phyloP scores from a whole-genome alignment of 306 rosid genomes.

The Citrullus amarus region DNA sequence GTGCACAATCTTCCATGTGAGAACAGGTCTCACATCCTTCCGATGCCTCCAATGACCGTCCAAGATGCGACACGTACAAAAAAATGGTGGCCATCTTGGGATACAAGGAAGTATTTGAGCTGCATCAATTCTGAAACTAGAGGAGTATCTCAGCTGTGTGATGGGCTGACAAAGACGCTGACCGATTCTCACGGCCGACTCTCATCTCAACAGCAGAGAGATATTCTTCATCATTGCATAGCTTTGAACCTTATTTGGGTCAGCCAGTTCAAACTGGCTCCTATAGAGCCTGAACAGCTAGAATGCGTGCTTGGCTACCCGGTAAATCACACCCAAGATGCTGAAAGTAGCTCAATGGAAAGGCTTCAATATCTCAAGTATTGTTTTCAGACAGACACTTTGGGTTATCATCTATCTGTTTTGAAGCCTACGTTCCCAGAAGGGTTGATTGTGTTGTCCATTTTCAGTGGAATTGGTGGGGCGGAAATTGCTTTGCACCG shows the following conservation, averaged over 20 bases:
- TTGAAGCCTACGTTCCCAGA: slow-evolving; percentile 52
- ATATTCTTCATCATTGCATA: slow-evolving; percentile 49
- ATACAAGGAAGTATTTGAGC: slow-evolving; percentile 58
- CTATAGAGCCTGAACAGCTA: slow-evolving; percentile 49
- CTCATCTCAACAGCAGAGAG: slow-evolving; percentile 44
- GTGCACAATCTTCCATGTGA: slow-evolving; percentile 80
- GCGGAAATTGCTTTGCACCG: slow-evolving; percentile 73
- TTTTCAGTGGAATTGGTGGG: slow-evolving; percentile 79
- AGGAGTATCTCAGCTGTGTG: slow-evolving; percentile 52
- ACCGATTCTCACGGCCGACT: slow-evolving; percentile 37
- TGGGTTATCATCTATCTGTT: slow-evolving; percentile 65
- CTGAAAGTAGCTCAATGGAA: slow-evolving; percentile 32
- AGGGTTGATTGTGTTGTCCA: slow-evolving; percentile 57
- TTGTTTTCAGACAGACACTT: slow-evolving; percentile 72
- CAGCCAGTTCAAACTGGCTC: slow-evolving; percentile 45
- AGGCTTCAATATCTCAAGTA: slow-evolving; percentile 51
- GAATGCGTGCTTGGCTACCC: slow-evolving; percentile 80
- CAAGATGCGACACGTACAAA: slow-evolving; percentile 48
- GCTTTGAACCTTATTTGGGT: slow-evolving; percentile 65
- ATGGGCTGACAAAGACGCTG: slow-evolving; percentile 35
- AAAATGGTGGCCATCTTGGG: slow-evolving; percentile 96
- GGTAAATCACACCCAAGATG: slow-evolving; percentile 39
- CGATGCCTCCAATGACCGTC: slow-evolving; percentile 55
- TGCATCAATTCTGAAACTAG: slow-evolving; percentile 44
- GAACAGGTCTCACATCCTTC: slow-evolving; percentile 51